Base-by-base conservation (phyloP, 768 basidiomycete genomes). In the Cubamyces sp. region DNA sequence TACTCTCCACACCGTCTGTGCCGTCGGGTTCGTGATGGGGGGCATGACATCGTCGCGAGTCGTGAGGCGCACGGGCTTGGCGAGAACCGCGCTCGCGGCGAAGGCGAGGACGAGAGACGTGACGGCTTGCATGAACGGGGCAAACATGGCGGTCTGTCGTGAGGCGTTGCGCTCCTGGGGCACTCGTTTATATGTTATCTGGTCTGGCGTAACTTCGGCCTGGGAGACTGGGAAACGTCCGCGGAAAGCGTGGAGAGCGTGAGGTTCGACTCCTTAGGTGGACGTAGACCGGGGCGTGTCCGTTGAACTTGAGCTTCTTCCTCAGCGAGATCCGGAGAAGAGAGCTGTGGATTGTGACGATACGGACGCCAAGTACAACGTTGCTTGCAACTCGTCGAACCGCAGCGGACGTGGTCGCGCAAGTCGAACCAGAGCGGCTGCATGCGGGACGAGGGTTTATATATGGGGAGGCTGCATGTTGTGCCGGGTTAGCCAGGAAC, bases 11-110 rank as follows among this genome's bases (percentile, higher is more conserved):
- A 74, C 45, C 1, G 71, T 67, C 5, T 60, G 47, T 3, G 54
- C 54, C 7, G 59, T 64, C 21, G 83, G 85, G n/a, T 53, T 65
- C 18, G 72, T 81, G 65, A 85, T 80, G 1, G 62, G 67, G 3
- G 84, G 84, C 28, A 71, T 41, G 30, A 67, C 64, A 15, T 58
- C 66, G 48, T 68, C 62, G 25, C 66, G 68, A 9, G 57, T 28
- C 3, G 52, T 53, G 8, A 64, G 55, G 16, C 58, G 56, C 12
- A 65, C 25, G 8, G 61, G 64, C 12, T 50, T 53, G 37, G 66
- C 63, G 42, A 66, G 41, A 25, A 57, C 34, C 6, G 56, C 25
- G 43, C 54, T 18, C 41, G 43, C 54, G n/a, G 40, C 57, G 46
- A 64, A 42, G 15, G 63, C 59, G 26, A 61, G 54, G 40, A 61